These are phyloP conservation scores for Boletus huronensis DNA, from an alignment of 768 basidiomycete genomes.

Conservation along the genomic window DNA sequence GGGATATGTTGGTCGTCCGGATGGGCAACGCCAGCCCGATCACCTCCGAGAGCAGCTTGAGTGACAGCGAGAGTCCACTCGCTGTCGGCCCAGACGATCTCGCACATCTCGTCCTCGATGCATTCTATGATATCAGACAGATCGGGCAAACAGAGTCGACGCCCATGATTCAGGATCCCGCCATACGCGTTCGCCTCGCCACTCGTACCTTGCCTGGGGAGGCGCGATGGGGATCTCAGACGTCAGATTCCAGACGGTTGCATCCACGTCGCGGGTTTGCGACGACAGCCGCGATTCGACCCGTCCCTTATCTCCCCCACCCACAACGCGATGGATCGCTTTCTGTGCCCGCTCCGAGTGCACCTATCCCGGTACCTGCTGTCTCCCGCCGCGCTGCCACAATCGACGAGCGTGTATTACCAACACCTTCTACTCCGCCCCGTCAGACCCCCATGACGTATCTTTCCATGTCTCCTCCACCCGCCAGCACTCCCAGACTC, in stretches of 20 bases:
- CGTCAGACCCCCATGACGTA: conserved; percentile 23
- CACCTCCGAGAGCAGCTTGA: conserved; percentile 41
- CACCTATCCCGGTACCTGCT: conserved; percentile 31
- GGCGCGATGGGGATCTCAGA: conserved; percentile 3
- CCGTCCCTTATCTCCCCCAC: background rate
- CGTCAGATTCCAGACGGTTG: conserved; percentile 1
- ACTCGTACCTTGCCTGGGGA: conserved; percentile 12
- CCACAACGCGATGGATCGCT: conserved; percentile 6
- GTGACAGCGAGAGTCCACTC: conserved; percentile 49
- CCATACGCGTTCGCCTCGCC: conserved; percentile 24
- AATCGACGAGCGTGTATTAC: conserved; percentile 17
- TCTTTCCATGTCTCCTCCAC: conserved; percentile 49
- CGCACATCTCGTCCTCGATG: conserved; percentile 37
- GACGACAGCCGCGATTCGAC: background rate
- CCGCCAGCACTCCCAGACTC: conserved; percentile 52
- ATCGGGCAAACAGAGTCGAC: conserved; percentile 14
- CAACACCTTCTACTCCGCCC: conserved; percentile 33
- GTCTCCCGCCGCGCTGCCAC: conserved; percentile 18
- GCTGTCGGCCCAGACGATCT: conserved; percentile 43
- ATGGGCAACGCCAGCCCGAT: conserved; percentile 35
- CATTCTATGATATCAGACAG: conserved; percentile 29
- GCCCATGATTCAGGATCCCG: conserved; percentile 4
- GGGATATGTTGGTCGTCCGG: conserved; percentile 32
- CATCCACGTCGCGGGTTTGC: conserved; percentile 5
- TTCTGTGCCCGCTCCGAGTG: conserved; percentile 22